These are phyloP conservation scores for Fusarium pseudocircinatum DNA, from an alignment of 2,329 filamentous ascomycete genomes.

Conservation along the genomic window DNA sequence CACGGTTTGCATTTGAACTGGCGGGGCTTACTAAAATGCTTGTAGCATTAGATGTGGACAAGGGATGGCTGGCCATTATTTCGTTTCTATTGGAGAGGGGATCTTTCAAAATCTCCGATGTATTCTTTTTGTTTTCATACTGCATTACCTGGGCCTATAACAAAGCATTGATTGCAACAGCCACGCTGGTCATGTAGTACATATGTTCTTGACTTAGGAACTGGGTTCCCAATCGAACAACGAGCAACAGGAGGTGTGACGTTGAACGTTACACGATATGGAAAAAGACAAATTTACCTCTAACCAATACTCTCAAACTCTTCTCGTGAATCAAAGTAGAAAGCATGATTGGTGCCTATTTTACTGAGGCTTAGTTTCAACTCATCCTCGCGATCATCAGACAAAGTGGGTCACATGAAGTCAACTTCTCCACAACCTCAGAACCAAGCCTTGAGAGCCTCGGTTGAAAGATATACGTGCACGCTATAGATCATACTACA, in stretches of 20 bases:
- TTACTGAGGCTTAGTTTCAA: constrained; percentile 1
- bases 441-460: background rate
- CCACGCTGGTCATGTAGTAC: constrained; percentile 9
- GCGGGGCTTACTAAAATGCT: constrained; percentile 8
- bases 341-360: background rate
- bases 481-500: background rate
- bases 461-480: background rate
- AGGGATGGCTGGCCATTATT: constrained; percentile 35
- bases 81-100: constrained; percentile 20
- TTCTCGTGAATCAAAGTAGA: background rate
- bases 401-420: constrained; percentile 17
- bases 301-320: background rate
- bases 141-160: constrained; percentile 11
- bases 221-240: constrained; percentile 17
- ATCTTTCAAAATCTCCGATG: background rate
- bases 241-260: constrained; percentile 17
- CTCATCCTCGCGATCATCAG: constrained; percentile 12
- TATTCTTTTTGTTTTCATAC: constrained; percentile 8
- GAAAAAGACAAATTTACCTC: constrained; percentile 31
- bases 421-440: constrained; percentile 8
- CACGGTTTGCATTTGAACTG: constrained; percentile 29
- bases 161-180: constrained; percentile 31
- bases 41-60: constrained; percentile 10
- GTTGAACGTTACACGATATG: constrained; percentile 35
- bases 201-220: background rate